phyloP scores from a whole-genome alignment of 441 rosid genomes.

The Omphalea diandra region DNA sequence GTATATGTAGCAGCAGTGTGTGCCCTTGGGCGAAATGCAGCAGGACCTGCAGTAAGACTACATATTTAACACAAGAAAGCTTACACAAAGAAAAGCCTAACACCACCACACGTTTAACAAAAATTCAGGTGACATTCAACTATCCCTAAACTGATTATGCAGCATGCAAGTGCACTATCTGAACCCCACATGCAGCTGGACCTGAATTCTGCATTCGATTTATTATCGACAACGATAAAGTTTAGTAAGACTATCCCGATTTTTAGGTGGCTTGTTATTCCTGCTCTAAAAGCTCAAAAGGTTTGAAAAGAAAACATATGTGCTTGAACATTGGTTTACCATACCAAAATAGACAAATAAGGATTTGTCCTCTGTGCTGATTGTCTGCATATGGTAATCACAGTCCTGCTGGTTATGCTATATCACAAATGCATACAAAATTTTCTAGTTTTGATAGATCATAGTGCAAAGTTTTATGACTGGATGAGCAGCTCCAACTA shows the following conservation, averaged over 20 bases:
- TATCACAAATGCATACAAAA: neutral
- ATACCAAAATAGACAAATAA: neutral
- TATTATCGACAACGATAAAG: neutral
- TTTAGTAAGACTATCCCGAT: neutral
- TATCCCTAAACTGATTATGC: neutral
- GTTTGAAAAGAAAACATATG: neutral
- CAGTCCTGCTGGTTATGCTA: neutral
- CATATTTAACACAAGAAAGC: neutral
- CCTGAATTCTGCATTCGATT: neutral
- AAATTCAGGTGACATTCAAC: conserved; percentile 6
- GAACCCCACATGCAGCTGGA: neutral
- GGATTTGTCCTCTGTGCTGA: neutral
- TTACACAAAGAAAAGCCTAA: neutral
- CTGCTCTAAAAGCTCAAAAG: neutral
- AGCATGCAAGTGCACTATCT: neutral
- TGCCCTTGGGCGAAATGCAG: conserved; percentile 96
- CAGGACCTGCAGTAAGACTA: conserved; percentile 67
- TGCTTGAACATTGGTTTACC: neutral
- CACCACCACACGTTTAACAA: neutral
- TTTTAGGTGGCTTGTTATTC: neutral
- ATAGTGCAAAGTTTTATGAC: neutral
- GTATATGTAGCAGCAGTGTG: conserved; percentile 62
- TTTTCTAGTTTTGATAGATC: neutral
- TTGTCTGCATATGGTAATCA: neutral
- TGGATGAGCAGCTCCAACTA: neutral